Evolutionary conservation across 2,329 filamentous ascomycete genomes (phyloP).

Genomic region (Aspergillus ochraceoroseus): DNA sequence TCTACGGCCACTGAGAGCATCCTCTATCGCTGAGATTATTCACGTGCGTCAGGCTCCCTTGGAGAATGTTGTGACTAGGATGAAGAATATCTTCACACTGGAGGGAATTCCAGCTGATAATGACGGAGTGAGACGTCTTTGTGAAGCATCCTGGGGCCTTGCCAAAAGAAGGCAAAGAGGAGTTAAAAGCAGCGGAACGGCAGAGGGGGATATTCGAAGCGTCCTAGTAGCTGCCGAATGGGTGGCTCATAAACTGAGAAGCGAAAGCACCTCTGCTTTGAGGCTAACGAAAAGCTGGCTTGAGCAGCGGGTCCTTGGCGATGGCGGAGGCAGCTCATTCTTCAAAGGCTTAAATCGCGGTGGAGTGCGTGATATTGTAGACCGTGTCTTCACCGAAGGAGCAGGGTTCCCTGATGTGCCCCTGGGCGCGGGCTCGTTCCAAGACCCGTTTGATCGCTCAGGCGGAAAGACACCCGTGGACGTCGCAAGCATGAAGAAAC

Average conservation of each 20-base stretch:
- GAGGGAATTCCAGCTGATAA: slow-evolving; percentile 85
- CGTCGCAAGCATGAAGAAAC: slow-evolving; percentile 57
- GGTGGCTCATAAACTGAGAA: slow-evolving; percentile 57
- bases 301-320: slow-evolving; percentile 53
- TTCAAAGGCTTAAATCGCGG: slow-evolving; percentile 59
- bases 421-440: slow-evolving; percentile 36
- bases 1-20: slow-evolving; percentile 78
- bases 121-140: slow-evolving; percentile 73
- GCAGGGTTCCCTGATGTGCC: slow-evolving; percentile 54
- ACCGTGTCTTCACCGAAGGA: slow-evolving; percentile 61
- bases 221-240: slow-evolving; percentile 62
- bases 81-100: slow-evolving; percentile 79
- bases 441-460: slow-evolving; percentile 30
- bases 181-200: slow-evolving; percentile 43
- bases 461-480: slow-evolving; percentile 43
- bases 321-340: slow-evolving; percentile 50
- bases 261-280: slow-evolving; percentile 36
- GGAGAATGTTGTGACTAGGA: slow-evolving; percentile 74
- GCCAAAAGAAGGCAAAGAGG: slow-evolving; percentile 52
- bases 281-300: slow-evolving; percentile 57
- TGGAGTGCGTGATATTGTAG: slow-evolving; percentile 60
- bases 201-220: slow-evolving; percentile 57
- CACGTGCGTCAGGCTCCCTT: slow-evolving; percentile 85
- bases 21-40: slow-evolving; percentile 78
- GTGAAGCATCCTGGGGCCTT: slow-evolving; percentile 63